A percentile compares a stretch with the other conserved stretches of the same genome.
These are phyloP conservation scores for Metschnikowia drakensbergensis DNA, from an alignment of 805 yeast species.

Conservation along the genomic window DNA sequence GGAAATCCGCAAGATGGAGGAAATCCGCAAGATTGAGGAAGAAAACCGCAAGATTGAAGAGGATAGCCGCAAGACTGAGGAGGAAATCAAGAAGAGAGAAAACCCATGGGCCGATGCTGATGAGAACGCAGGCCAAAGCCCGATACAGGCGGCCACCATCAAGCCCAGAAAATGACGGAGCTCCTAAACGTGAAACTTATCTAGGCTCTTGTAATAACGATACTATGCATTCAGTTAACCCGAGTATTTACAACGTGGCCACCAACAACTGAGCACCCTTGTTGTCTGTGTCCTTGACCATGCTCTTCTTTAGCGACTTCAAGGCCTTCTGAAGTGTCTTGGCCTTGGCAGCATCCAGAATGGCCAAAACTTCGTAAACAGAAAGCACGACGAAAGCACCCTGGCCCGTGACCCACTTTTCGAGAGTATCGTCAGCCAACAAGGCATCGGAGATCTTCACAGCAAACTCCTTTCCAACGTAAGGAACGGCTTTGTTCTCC, in stretches of 20 bases:
- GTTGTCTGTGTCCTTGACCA: constrained; percentile 47
- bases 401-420: constrained; percentile 59
- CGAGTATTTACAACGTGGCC: constrained; percentile 18
- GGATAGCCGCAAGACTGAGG: background rate
- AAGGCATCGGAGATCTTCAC: constrained; percentile 49
- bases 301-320: constrained; percentile 44
- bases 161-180: constrained; percentile 28
- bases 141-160: constrained; percentile 37
- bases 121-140: constrained; percentile 22
- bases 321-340: constrained; percentile 51
- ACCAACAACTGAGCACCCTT: constrained; percentile 54
- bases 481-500: constrained; percentile 33
- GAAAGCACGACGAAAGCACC: constrained; percentile 84
- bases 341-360: constrained; percentile 35
- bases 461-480: constrained; percentile 60
- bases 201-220: background rate
- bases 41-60: background rate
- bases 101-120: constrained; percentile 40
- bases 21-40: background rate
- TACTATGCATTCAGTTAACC: constrained; percentile 1
- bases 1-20: background rate
- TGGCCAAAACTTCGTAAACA: constrained; percentile 61
- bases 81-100: background rate
- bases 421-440: constrained; percentile 42
- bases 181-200: background rate